These are phyloP conservation scores for Pholiota microspora DNA, from an alignment of 768 basidiomycete genomes.

Conservation along the genomic window DNA sequence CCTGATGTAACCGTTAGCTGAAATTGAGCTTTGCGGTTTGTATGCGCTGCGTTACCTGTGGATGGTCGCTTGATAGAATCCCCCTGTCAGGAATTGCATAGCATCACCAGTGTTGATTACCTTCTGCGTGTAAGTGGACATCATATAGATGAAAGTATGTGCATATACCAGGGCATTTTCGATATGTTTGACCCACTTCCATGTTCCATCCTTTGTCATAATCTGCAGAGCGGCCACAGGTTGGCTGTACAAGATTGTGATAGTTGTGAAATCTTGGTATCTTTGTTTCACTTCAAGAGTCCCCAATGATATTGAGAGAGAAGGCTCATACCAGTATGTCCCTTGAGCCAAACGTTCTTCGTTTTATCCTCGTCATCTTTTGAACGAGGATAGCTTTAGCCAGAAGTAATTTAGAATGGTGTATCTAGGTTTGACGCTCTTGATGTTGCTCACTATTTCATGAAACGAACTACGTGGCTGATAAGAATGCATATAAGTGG, in stretches of 20 bases:
- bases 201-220: slow-evolving; percentile 45
- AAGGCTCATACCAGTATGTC: slow-evolving; percentile 45
- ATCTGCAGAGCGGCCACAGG: slow-evolving; percentile 60
- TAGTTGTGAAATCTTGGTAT: slow-evolving; percentile 45
- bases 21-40: neutral
- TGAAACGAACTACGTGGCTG: slow-evolving; percentile 46
- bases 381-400: slow-evolving; percentile 50
- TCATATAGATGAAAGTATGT: neutral
- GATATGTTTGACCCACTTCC: slow-evolving; percentile 61
- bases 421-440: neutral
- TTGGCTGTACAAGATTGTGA: slow-evolving; percentile 62
- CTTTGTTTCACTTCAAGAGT: neutral
- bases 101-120: slow-evolving; percentile 60
- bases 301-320: neutral
- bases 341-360: slow-evolving; percentile 58
- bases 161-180: slow-evolving; percentile 45
- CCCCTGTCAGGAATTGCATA: slow-evolving; percentile 59
- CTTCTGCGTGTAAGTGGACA: slow-evolving; percentile 24
- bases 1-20: slow-evolving; percentile 21
- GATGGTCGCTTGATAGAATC: slow-evolving; percentile 57
- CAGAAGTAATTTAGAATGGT: too few species aligned
- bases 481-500: too few species aligned
- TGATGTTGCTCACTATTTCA: slow-evolving; percentile 51
- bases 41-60: slow-evolving; percentile 31
- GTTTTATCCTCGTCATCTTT: slow-evolving; percentile 49